Percentiles rank a stretch among this genome's conserved stretches.
Evolutionary conservation across 805 yeast genomes (phyloP).

Genomic region (Ogataea methanolica): DNA sequence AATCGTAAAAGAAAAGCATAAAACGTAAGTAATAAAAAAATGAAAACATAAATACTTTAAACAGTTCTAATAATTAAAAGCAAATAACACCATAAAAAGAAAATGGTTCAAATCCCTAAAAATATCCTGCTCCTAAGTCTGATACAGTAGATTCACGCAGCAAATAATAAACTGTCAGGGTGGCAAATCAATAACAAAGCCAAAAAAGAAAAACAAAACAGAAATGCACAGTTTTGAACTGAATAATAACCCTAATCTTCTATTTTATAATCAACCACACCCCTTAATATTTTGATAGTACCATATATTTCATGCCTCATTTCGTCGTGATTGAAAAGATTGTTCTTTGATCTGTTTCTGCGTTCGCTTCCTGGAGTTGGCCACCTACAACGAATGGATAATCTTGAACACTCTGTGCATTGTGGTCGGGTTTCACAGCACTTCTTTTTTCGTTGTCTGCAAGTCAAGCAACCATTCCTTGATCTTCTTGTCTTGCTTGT

Average conservation of each 20-base stretch:
- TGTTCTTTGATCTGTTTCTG: slow-evolving; percentile 47
- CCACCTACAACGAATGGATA: slow-evolving; percentile 65
- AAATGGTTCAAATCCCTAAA: no score
- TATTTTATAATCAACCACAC: slow-evolving; percentile 48
- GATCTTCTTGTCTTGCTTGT: slow-evolving; percentile 42
- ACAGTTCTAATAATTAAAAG: no score
- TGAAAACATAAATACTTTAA: no score
- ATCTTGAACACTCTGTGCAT: slow-evolving; percentile 64
- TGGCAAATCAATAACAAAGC: no score
- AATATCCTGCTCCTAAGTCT: no score
- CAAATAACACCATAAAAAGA: no score
- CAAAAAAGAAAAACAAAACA: no score
- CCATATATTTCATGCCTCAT: slow-evolving; percentile 54
- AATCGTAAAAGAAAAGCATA: no score
- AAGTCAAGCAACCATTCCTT: slow-evolving; percentile 72
- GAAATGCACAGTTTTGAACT: no score
- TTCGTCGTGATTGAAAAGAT: slow-evolving; percentile 44
- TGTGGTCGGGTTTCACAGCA: slow-evolving; percentile 69
- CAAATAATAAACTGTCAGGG: no score
- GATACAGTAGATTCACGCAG: no score
- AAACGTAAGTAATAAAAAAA: no score
- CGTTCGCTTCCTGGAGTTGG: slow-evolving; percentile 69
- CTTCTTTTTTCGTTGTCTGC: slow-evolving; percentile 71
- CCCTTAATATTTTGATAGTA: slow-evolving; percentile 56
- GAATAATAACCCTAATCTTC: slow-evolving; percentile 11